Evolutionary conservation across 768 basidiomycete genomes (phyloP), one percentile per base, ranked within the genome.

Genomic region (Lactarius tabidus): DNA sequence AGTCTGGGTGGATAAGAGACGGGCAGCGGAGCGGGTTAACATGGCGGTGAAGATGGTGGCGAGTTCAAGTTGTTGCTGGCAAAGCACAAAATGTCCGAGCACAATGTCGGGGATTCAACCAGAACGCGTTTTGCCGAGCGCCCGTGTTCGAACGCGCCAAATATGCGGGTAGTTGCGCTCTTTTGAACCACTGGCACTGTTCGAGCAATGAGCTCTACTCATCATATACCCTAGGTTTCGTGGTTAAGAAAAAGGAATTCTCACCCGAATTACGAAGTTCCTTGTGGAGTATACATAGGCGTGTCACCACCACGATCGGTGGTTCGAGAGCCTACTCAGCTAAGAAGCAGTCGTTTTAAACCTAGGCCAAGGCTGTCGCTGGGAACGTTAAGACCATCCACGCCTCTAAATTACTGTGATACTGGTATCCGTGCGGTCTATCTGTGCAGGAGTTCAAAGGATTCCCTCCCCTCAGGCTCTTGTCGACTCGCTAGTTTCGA

Each of bases 21-120:
- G 88, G 74, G 80, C 74, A 72, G 85, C 84, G 62, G 84, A 75
- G 72, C 85, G 89, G 71, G 86, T 74, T 69, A 91, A 78, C 91
- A 93, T 92, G 68, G 26, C 2, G 53, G 35, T 28, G 48, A 45
- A n/a, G 59, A 33, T 62, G 48, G 41, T 41, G 56, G 48, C 26
- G 55, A 57, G 53, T 51, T 51, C 23, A 6, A 36, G 38, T 36
- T 12, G 29, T 6, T 33, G 60, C 57, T 53, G 48, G 51, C 55
- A 57, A 63, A 18, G 12, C 45, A 6, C 45, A 23, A 52, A 48
- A 28, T 58, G 33, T 57, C 56, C 56, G 56, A 57, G 15, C 23
- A n/a, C 5, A 26, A 26, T n/a, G 56, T 57, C 56, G 56, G 59
- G 54, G 51, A 23, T 63, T 63, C 43, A 63, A 57, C 15, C 10